These are phyloP conservation scores for Phytopythium montanum DNA, from an alignment of 352 stramenopile genomes.

Conservation along the genomic window DNA sequence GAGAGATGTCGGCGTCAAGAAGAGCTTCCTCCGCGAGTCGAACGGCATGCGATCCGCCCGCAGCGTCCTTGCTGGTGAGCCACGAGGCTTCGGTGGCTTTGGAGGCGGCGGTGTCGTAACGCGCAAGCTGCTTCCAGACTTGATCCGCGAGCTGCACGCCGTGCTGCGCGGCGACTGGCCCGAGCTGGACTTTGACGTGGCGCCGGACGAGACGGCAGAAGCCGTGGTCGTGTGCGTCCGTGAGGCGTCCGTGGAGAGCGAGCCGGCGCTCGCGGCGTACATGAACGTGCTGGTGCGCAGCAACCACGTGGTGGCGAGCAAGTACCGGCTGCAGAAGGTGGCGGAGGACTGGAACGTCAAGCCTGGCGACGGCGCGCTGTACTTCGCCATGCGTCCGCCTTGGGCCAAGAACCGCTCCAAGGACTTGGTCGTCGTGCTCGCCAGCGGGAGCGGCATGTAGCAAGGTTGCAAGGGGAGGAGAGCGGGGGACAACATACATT, in stretches of 20 bases:
- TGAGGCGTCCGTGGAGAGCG: slow-evolving; percentile 40
- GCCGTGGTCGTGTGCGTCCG: slow-evolving; percentile 52
- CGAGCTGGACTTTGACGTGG: slow-evolving; percentile 44
- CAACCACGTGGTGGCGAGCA: slow-evolving; percentile 51
- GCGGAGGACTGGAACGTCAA: slow-evolving; percentile 80
- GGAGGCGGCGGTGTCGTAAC: slow-evolving; percentile 48
- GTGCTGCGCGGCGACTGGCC: slow-evolving; percentile 61
- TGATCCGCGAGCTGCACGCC: slow-evolving; percentile 70
- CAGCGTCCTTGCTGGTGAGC: not conserved
- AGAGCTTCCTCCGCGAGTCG: slow-evolving; percentile 67
- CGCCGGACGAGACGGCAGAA: slow-evolving; percentile 54
- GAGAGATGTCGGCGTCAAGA: slow-evolving; percentile 62
- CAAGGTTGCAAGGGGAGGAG: not conserved
- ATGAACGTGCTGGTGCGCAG: slow-evolving; percentile 80
- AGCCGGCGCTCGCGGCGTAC: slow-evolving; percentile 66
- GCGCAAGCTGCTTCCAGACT: slow-evolving; percentile 59
- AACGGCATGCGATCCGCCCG: not conserved
- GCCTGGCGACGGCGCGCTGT: slow-evolving; percentile 50
- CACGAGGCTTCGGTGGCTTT: not conserved
- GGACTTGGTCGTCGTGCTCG: slow-evolving; percentile 40
- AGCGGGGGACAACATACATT: slow-evolving; percentile 1
- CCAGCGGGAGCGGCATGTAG: slow-evolving; percentile 9
- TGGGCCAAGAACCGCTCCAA: slow-evolving; percentile 66
- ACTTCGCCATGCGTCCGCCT: slow-evolving; percentile 55
- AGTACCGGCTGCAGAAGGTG: slow-evolving; percentile 75